Conservation (phyloP, 371 early-diverging fungal species). For the Mortierella sp. region DNA sequence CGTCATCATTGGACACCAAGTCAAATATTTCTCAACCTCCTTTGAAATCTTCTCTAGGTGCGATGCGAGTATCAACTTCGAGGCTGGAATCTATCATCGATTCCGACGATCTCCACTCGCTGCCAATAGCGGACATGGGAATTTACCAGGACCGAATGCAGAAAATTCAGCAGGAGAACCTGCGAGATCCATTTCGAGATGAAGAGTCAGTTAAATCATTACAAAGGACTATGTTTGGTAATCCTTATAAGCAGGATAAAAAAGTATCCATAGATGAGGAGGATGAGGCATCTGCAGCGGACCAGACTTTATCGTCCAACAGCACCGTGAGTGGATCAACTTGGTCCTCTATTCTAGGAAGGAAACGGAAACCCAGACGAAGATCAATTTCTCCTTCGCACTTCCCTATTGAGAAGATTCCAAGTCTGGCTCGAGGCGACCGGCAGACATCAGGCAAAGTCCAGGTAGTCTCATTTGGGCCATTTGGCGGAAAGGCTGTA, state of each 20-base stretch:
- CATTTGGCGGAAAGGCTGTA: background rate
- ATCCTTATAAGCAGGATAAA: slow-evolving; percentile 68
- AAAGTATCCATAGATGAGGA: slow-evolving; percentile 51
- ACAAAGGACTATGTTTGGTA: slow-evolving; percentile 77
- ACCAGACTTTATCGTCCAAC: slow-evolving; percentile 35
- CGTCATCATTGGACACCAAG: background rate
- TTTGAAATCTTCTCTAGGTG: slow-evolving; percentile 9
- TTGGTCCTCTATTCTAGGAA: slow-evolving; percentile 53
- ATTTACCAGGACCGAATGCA: slow-evolving; percentile 68
- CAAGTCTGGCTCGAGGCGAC: slow-evolving; percentile 33
- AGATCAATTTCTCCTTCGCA: slow-evolving; percentile 50
- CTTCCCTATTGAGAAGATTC: slow-evolving; percentile 47
- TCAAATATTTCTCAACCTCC: slow-evolving; percentile 17
- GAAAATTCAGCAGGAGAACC: slow-evolving; percentile 58
- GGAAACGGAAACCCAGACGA: slow-evolving; percentile 46
- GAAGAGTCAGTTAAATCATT: slow-evolving; percentile 66
- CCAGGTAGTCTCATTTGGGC: slow-evolving; percentile 32
- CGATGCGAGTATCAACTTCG: slow-evolving; percentile 22
- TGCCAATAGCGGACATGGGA: slow-evolving; percentile 78
- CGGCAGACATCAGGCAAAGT: slow-evolving; percentile 36
- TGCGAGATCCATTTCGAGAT: slow-evolving; percentile 73
- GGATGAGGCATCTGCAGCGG: slow-evolving; percentile 43
- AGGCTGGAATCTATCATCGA: slow-evolving; percentile 51
- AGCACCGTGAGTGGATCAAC: slow-evolving; percentile 30
- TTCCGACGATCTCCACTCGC: slow-evolving; percentile 66